Percentiles rank a stretch among this genome's conserved stretches.
Conservation (phyloP, 2,329 filamentous ascomycete genomes). For the Sporothrix luriei region DNA sequence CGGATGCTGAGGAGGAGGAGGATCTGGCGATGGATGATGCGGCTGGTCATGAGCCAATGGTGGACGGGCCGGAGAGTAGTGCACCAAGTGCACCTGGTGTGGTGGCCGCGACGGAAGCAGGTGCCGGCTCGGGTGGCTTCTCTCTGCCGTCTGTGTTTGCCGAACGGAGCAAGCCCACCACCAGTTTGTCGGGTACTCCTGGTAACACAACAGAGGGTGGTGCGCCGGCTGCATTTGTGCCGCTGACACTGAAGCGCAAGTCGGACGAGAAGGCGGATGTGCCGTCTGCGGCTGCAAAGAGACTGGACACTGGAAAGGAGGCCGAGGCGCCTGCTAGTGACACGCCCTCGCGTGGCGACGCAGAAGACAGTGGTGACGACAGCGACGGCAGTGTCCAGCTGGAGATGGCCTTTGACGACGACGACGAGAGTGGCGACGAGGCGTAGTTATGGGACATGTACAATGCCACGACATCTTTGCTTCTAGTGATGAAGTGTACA, state of each 20-base stretch:
- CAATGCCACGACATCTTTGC: too few species aligned
- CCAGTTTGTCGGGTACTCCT: slow-evolving; percentile 40
- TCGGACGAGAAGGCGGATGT: slow-evolving; percentile 47
- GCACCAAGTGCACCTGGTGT: not conserved
- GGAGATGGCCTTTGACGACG: slow-evolving; percentile 62
- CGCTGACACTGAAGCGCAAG: slow-evolving; percentile 48
- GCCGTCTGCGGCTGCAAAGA: slow-evolving; percentile 37
- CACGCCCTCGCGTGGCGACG: not conserved
- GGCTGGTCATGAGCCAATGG: slow-evolving; percentile 44
- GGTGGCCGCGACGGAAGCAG: not conserved
- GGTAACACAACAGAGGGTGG: slow-evolving; percentile 4
- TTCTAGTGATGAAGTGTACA: not conserved
- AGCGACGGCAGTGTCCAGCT: slow-evolving; percentile 59
- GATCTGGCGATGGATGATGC: slow-evolving; percentile 43
- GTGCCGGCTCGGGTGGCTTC: slow-evolving; percentile 22
- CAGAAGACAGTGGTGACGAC: slow-evolving; percentile 49
- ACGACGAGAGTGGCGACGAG: slow-evolving; percentile 45
- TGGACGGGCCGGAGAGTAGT: slow-evolving; percentile 30
- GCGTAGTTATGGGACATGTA: not conserved
- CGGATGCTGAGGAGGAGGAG: slow-evolving; percentile 55
- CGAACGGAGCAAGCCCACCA: slow-evolving; percentile 28
- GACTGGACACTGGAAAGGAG: slow-evolving; percentile 34
- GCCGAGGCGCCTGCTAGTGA: slow-evolving; percentile 38
- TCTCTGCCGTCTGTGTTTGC: slow-evolving; percentile 29
- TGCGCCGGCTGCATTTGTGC: slow-evolving; percentile 29